phyloP scores from a whole-genome alignment of 805 yeast species.

The Lipomyces mesembrius region DNA sequence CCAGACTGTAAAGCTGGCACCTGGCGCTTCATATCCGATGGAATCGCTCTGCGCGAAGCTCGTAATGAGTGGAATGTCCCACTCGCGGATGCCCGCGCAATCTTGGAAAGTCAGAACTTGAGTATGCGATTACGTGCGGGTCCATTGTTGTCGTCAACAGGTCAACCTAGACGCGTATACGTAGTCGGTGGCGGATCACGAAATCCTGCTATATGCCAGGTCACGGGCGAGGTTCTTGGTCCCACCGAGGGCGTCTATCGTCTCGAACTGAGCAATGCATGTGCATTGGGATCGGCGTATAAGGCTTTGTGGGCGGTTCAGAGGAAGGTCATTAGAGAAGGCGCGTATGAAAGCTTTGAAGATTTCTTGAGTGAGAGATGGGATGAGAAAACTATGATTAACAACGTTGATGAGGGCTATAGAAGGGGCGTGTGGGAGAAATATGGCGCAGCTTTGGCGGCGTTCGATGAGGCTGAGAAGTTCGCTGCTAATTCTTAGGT shows the following conservation, averaged over 20 bases:
- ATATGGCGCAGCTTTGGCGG: conserved; percentile 29
- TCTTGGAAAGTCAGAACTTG: conserved; percentile 84
- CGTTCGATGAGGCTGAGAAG: conserved; percentile 29
- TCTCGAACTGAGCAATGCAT: conserved; percentile 82
- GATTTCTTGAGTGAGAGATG: conserved; percentile 38
- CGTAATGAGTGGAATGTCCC: conserved; percentile 38
- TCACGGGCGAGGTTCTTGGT: conserved; percentile 73
- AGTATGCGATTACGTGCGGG: conserved; percentile 81
- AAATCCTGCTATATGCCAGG: conserved; percentile 67
- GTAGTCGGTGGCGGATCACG: conserved; percentile 89
- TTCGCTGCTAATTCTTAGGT: conserved; percentile 7
- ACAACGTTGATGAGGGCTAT: conserved; percentile 35
- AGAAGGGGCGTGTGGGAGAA: conserved; percentile 34
- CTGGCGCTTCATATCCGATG: conserved; percentile 51
- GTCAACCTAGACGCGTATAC: conserved; percentile 68
- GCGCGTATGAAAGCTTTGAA: conserved; percentile 49
- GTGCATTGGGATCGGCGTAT: conserved; percentile 90
- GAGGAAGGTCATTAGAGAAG: conserved; percentile 13
- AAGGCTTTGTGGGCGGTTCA: conserved; percentile 61
- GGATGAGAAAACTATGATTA: conserved; percentile 35
- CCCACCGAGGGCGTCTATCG: conserved; percentile 66
- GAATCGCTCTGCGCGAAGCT: conserved; percentile 20
- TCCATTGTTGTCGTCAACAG: conserved; percentile 63
- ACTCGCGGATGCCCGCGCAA: conserved; percentile 71
- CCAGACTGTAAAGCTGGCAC: conserved; percentile 76